Conservation (phyloP, 768 basidiomycete genomes). For the Collybia sp. region DNA sequence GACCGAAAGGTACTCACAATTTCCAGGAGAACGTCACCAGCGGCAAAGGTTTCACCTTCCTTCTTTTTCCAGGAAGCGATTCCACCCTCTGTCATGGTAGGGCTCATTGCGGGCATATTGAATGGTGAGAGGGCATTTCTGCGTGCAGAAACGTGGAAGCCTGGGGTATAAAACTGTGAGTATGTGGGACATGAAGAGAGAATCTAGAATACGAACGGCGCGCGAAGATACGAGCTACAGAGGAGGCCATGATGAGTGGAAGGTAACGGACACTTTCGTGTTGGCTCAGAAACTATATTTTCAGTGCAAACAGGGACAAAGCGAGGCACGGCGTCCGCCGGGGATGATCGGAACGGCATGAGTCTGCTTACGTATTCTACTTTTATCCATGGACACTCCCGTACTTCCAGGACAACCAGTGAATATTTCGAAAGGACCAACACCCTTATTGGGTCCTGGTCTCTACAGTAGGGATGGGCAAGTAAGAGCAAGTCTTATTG, state of each 20-base stretch:
- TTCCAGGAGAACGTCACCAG: slow-evolving; percentile 94
- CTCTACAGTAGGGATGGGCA: slow-evolving; percentile 61
- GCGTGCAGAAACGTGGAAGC: slow-evolving; percentile 77
- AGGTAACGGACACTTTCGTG: slow-evolving; percentile 20
- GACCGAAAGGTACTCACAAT: slow-evolving; percentile 53
- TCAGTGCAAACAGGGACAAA: slow-evolving; percentile 28
- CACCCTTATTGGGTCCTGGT: slow-evolving; percentile 58
- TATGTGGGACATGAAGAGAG: neutral
- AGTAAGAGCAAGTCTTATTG: slow-evolving; percentile 68
- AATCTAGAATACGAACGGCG: slow-evolving; percentile 46
- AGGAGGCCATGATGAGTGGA: slow-evolving; percentile 47
- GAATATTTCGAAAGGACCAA: slow-evolving; percentile 46
- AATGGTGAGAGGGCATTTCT: slow-evolving; percentile 81
- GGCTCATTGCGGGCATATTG: slow-evolving; percentile 98
- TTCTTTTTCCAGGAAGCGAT: slow-evolving; percentile 97
- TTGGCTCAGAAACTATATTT: slow-evolving; percentile 16
- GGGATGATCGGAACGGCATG: neutral
- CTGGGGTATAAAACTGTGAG: slow-evolving; percentile 31
- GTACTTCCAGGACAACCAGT: slow-evolving; percentile 82
- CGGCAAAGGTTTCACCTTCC: slow-evolving; percentile 86
- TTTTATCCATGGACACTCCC: slow-evolving; percentile 14
- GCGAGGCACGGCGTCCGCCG: slow-evolving; percentile 10
- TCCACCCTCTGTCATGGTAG: slow-evolving; percentile 99
- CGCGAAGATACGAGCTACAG: slow-evolving; percentile 59
- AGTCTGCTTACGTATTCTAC: neutral